These are phyloP conservation scores for Boletus sp. DNA, from an alignment of 1,284 basidiomycete species.

Conservation along the genomic window DNA sequence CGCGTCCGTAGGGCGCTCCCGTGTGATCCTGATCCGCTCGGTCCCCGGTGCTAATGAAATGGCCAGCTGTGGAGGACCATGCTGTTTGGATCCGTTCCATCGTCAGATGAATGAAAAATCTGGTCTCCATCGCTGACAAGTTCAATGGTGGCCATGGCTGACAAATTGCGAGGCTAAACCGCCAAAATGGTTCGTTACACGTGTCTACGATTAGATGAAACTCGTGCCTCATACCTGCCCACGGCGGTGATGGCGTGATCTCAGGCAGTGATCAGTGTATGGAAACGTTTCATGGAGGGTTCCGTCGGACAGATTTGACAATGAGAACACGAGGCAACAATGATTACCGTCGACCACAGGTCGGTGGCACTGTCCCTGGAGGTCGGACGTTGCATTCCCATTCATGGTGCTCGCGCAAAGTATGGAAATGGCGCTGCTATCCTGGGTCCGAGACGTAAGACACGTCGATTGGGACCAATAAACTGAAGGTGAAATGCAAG, in stretches of 20 bases:
- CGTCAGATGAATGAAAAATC: conserved; percentile 1
- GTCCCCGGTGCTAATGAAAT: conserved; percentile 14
- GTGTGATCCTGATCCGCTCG: conserved; percentile 28
- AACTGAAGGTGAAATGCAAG: neutral
- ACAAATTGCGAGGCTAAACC: conserved; percentile 10
- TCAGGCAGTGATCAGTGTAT: conserved; percentile 1
- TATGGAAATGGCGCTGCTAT: conserved; percentile 4
- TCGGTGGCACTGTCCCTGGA: conserved; percentile 3
- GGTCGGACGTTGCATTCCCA: neutral
- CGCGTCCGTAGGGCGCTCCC: conserved; percentile 10
- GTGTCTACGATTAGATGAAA: conserved; percentile 23
- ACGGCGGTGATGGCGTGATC: conserved; percentile 15
- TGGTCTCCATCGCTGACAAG: neutral
- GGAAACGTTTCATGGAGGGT: conserved; percentile 15
- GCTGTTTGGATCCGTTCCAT: conserved; percentile 16
- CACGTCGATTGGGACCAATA: neutral
- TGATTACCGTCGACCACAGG: conserved; percentile 5
- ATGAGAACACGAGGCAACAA: conserved; percentile 31
- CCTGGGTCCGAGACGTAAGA: conserved; percentile 16
- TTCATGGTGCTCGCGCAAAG: conserved; percentile 1
- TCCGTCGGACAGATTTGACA: conserved; percentile 19
- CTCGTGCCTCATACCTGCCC: conserved; percentile 19
- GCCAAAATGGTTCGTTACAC: conserved; percentile 21
- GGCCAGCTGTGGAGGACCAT: conserved; percentile 14
- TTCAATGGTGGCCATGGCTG: neutral